Evolutionary conservation across 164 flowering plant genomes (phyloP).

Genomic region (Umbellularia californica): DNA sequence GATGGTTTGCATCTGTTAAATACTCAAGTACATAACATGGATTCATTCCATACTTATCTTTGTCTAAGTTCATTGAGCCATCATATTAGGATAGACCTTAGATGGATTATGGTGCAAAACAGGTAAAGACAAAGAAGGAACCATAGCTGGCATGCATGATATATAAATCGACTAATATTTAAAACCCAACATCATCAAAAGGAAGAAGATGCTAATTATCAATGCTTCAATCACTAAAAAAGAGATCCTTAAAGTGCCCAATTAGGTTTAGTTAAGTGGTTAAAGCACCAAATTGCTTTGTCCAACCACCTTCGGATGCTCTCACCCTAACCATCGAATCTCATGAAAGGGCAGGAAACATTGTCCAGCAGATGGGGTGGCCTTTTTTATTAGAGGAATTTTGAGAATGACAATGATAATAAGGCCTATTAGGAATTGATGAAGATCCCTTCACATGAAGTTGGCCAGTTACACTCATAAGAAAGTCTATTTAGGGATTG

Average conservation of each 20-base stretch:
- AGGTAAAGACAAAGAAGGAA: neutral
- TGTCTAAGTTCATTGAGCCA: too few species aligned
- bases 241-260: neutral
- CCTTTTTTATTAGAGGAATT: too few species aligned
- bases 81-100: too few species aligned
- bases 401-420: too few species aligned
- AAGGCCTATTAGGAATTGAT: too few species aligned
- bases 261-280: neutral
- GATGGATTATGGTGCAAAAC: neutral
- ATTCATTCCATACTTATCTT: too few species aligned
- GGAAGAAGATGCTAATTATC: neutral
- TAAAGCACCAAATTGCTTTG: neutral
- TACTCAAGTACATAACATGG: too few species aligned
- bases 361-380: too few species aligned
- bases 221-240: neutral
- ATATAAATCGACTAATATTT: neutral
- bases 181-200: neutral
- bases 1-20: too few species aligned
- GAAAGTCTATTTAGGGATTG: too few species aligned
- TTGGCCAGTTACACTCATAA: too few species aligned
- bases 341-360: neutral
- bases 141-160: constrained; percentile 4
- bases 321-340: neutral
- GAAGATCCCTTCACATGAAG: too few species aligned
- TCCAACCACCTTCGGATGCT: neutral